phyloP scores from a whole-genome alignment of 129 eudicot genomes.

The Flaveria bidentis region DNA sequence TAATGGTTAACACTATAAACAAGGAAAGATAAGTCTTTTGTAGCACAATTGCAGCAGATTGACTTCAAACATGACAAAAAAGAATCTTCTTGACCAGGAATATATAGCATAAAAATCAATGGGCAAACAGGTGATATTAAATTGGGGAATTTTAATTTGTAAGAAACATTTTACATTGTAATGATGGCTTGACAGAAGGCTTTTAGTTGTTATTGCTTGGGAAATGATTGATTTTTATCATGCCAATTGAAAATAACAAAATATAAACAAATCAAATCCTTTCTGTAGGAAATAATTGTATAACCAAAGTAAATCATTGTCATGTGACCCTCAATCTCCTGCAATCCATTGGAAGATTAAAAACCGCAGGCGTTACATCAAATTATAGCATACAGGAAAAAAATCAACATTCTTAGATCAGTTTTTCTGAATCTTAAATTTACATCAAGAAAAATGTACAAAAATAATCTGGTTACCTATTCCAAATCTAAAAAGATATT shows the following conservation, averaged over 20 bases:
- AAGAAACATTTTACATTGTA: slow-evolving; percentile 17
- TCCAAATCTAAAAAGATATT: not conserved
- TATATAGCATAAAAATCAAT: not conserved
- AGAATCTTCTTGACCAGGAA: not conserved
- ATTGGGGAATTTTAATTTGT: not conserved
- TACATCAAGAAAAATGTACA: slow-evolving; percentile 23
- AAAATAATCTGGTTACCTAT: slow-evolving; percentile 17
- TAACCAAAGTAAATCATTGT: slow-evolving; percentile 25
- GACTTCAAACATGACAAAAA: slow-evolving; percentile 18
- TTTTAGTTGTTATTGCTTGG: slow-evolving; percentile 32
- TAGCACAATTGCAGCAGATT: slow-evolving; percentile 11
- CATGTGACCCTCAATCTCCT: slow-evolving; percentile 21
- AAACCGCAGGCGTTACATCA: slow-evolving; percentile 9
- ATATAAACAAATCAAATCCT: slow-evolving; percentile 21
- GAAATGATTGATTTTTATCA: slow-evolving; percentile 35
- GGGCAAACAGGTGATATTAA: slow-evolving; percentile 4
- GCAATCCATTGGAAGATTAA: slow-evolving; percentile 3
- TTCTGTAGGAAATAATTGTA: slow-evolving; percentile 21
- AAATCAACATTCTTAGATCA: slow-evolving; percentile 10
- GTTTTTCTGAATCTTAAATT: slow-evolving; percentile 11
- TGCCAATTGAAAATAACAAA: slow-evolving; percentile 16
- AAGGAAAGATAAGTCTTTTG: slow-evolving; percentile 19
- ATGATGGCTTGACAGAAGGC: slow-evolving; percentile 36
- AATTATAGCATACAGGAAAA: not conserved
- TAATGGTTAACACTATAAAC: slow-evolving; percentile 22